Evolutionary conservation across 306 rosid genomes (phyloP), one percentile per base, ranked within the genome.

Genomic region (Prinsepia uniflora): DNA sequence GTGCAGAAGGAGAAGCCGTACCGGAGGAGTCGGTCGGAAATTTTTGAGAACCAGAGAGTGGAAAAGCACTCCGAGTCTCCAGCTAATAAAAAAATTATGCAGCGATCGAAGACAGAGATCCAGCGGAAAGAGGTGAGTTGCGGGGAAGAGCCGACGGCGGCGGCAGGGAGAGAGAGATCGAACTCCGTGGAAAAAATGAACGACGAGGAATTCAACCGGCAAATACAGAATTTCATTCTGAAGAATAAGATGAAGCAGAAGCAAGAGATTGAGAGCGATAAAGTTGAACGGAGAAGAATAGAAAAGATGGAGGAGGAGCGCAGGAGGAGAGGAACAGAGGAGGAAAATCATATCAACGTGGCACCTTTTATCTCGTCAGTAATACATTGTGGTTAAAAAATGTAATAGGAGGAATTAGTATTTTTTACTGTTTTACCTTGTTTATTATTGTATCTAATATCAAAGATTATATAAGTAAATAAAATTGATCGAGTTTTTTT

Each of bases 171-270:
- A 1, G 47, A 68, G 49, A 17, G 58, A 1, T 14, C 71, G 19
- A 11, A 73, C 22, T 14, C 66, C 4, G 87, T 86, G 75, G 88
- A 87, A 4, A 64, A 75, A 0, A 30, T 92, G 93, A 85, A 82
- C 75, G 57, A 84, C 54, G 96, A 86, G 6, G 98, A 92, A 7
- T 88, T 92, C 74, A 84, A 85, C 12, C 86, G 83, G 13, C 62
- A 68, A 0, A 65, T 86, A 6, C 92, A 90, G 20, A 82, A 77
- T 0, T 90, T 86, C 78, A 90, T 90, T 24, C 89, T 89, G 0
- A 59, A 72, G 53, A 85, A 80, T 9, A 86, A 87, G 72, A 76
- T 40, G 76, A 67, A 55, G 71, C 87, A 48, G 68, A 22, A 57
- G 85, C 71, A 84, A 6, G 89, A 85, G 60, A 11, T 11, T 13